Percentiles rank a stretch among this genome's conserved stretches.
Conservation (phyloP, 1,139 yeast species). For the Nadsonia commutata region DNA sequence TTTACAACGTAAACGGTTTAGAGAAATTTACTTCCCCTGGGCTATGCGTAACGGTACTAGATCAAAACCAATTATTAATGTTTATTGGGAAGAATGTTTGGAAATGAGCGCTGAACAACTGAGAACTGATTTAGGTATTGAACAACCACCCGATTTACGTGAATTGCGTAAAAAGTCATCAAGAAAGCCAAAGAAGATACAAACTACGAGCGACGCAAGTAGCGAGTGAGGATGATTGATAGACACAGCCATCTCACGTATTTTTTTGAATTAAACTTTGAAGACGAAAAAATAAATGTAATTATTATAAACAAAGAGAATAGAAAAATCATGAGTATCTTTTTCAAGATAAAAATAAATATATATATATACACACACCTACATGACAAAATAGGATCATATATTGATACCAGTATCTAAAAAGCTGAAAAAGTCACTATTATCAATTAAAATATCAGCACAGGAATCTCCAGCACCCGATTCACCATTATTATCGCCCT, state of each 20-base stretch:
- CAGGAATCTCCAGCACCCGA: neutral
- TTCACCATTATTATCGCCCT: neutral
- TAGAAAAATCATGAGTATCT: no score
- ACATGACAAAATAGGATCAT: no score
- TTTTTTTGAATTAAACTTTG: no score
- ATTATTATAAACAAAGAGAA: no score
- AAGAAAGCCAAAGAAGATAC: neutral
- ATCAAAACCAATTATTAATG: conserved; percentile 67
- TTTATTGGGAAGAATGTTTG: conserved; percentile 83
- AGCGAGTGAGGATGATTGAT: no score
- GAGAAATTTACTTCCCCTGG: conserved; percentile 74
- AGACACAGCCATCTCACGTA: no score
- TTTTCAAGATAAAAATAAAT: no score
- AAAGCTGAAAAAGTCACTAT: neutral
- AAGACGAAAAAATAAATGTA: no score
- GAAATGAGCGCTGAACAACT: conserved; percentile 60
- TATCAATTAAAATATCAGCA: neutral
- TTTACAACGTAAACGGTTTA: conserved; percentile 33
- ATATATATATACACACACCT: no score
- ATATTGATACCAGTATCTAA: neutral
- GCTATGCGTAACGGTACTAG: conserved; percentile 62
- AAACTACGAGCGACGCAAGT: no score
- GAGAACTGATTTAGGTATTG: conserved; percentile 54
- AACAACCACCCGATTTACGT: conserved; percentile 69
- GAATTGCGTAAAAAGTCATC: conserved; percentile 32